These are phyloP conservation scores for Annulohypoxylon nitens DNA, from an alignment of 495 filamentous ascomycete species.

Conservation along the genomic window DNA sequence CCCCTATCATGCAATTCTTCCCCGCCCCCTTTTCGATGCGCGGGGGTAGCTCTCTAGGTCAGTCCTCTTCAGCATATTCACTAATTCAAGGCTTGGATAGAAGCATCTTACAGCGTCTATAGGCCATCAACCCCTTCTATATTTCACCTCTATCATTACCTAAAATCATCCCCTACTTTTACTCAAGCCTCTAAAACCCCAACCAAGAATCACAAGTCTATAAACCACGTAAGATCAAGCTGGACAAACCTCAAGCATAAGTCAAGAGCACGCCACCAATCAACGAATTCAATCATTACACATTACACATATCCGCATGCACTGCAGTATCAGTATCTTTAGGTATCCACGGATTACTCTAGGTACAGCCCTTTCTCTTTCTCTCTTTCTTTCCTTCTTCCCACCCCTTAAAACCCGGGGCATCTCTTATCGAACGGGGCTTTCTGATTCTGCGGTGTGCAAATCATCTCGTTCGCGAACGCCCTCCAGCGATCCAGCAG, in stretches of 20 bases:
- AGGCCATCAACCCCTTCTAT: background rate
- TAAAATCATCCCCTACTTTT: background rate
- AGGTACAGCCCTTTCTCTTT: background rate
- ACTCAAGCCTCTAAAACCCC: background rate
- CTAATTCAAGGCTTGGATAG: too few species aligned
- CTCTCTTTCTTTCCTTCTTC: too few species aligned
- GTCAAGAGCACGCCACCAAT: slow-evolving; percentile 7
- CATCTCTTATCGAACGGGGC: slow-evolving; percentile 47
- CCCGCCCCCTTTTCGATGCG: too few species aligned
- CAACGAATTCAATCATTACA: slow-evolving; percentile 17
- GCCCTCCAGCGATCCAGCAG: slow-evolving; percentile 65
- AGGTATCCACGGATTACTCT: too few species aligned
- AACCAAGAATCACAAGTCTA: background rate
- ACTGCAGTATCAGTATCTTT: background rate
- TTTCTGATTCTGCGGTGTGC: slow-evolving; percentile 44
- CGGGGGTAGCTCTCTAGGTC: too few species aligned
- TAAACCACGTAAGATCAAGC: background rate
- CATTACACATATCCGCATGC: slow-evolving; percentile 9
- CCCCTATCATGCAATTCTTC: too few species aligned
- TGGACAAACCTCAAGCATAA: background rate
- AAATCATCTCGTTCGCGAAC: slow-evolving; percentile 64
- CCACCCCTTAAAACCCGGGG: slow-evolving; percentile 44
- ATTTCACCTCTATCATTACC: background rate
- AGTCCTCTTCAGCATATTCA: too few species aligned
- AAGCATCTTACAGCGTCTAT: background rate